These are phyloP conservation scores for Sclerotinia spermophila DNA, from an alignment of 2,329 filamentous ascomycete species.

Conservation along the genomic window DNA sequence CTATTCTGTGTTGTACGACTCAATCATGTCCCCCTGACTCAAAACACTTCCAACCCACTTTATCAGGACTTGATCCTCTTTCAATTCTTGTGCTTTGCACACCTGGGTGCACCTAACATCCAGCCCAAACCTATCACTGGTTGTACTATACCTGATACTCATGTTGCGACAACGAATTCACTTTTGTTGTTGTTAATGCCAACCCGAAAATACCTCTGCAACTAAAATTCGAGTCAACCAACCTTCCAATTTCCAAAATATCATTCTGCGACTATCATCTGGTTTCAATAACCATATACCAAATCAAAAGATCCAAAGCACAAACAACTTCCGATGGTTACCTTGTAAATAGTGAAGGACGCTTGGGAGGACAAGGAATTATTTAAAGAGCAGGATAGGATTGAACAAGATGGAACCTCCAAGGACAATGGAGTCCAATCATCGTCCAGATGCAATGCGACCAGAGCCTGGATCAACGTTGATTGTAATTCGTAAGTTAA, in stretches of 20 bases:
- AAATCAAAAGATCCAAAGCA: background rate
- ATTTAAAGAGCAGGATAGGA: slow-evolving; percentile 11
- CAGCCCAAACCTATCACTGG: background rate
- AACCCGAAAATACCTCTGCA: background rate
- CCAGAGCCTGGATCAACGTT: slow-evolving; percentile 65
- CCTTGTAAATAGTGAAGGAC: background rate
- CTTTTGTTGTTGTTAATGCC: slow-evolving; percentile 14
- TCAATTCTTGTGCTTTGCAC: background rate
- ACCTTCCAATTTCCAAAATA: background rate
- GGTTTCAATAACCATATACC: background rate
- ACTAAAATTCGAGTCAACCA: background rate
- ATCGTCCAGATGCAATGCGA: slow-evolving; percentile 37
- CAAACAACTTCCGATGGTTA: slow-evolving; percentile 1
- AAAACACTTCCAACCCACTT: slow-evolving; percentile 14
- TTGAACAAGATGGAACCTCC: slow-evolving; percentile 42
- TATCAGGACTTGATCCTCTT: background rate
- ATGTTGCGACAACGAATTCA: slow-evolving; percentile 19
- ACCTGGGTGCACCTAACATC: slow-evolving; percentile 1
- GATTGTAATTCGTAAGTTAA: slow-evolving; percentile 68
- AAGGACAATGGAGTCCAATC: slow-evolving; percentile 40
- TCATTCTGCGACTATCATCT: background rate
- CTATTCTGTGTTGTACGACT: slow-evolving; percentile 1
- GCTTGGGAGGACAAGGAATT: slow-evolving; percentile 1
- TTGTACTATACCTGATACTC: slow-evolving; percentile 6
- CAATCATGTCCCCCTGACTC: slow-evolving; percentile 14